These are phyloP conservation scores for Didymella lethalis DNA, from an alignment of 2,329 filamentous ascomycete species.

Conservation along the genomic window DNA sequence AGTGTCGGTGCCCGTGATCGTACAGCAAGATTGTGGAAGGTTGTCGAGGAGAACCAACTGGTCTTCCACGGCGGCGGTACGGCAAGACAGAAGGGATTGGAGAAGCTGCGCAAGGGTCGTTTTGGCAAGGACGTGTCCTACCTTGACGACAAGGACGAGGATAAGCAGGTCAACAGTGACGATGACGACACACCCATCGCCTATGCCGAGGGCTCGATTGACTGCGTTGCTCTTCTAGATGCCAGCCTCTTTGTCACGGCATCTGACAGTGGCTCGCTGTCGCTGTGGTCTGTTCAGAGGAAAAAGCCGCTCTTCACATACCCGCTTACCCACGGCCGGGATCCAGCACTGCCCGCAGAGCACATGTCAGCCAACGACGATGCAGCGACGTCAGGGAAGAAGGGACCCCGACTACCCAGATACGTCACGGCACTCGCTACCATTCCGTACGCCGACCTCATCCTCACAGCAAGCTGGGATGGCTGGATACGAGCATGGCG, in stretches of 20 bases:
- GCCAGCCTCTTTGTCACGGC: constrained; percentile 91
- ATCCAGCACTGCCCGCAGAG: constrained; percentile 71
- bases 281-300: constrained; percentile 88
- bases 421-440: constrained; percentile 90
- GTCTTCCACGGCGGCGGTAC: constrained; percentile 86
- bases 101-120: constrained; percentile 46
- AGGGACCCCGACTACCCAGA: constrained; percentile 69
- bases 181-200: constrained; percentile 51
- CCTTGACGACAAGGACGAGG: constrained; percentile 61
- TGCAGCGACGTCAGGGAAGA: constrained; percentile 60
- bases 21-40: constrained; percentile 93
- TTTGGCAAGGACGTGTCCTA: constrained; percentile 43
- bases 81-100: constrained; percentile 50
- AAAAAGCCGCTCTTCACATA: constrained; percentile 91
- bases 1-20: constrained; percentile 90
- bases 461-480: constrained; percentile 94
- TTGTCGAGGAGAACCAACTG: constrained; percentile 92
- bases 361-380: constrained; percentile 72
- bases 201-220: constrained; percentile 82
- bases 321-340: constrained; percentile 83
- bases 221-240: constrained; percentile 89
- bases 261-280: constrained; percentile 86
- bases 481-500: constrained; percentile 86
- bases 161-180: constrained; percentile 45
- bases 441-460: constrained; percentile 87